A percentile compares a stretch with the other conserved stretches of the same genome.
These are phyloP conservation scores for Penicillium daleae DNA, from an alignment of 495 filamentous ascomycete genomes.

Conservation along the genomic window DNA sequence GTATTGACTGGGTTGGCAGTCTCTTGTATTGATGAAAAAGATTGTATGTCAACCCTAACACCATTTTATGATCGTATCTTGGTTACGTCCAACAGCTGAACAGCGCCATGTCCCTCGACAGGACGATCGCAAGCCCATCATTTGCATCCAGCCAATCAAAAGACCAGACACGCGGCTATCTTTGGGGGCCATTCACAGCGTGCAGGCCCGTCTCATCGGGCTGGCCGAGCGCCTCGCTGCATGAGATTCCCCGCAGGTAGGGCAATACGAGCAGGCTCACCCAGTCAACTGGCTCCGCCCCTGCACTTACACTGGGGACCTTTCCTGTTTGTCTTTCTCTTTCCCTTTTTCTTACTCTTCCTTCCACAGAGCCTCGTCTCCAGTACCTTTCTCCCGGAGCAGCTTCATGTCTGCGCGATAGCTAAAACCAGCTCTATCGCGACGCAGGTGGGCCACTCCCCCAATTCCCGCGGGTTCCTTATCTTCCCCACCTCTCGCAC, in stretches of 20 bases:
- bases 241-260: constrained; percentile 3
- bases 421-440: not conserved
- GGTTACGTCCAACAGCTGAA: constrained; percentile 16
- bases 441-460: not conserved
- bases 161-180: not conserved
- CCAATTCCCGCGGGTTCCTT: not conserved
- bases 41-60: too few species aligned
- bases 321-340: not conserved
- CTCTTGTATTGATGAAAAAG: not conserved
- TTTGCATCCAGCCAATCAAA: constrained; percentile 10
- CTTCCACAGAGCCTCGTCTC: not conserved
- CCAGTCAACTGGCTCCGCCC: not conserved
- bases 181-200: constrained; percentile 2
- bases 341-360: not conserved
- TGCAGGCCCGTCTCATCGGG: not conserved
- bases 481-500: constrained; percentile 14
- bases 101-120: not conserved
- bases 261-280: constrained; percentile 6
- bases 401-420: not conserved
- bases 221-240: constrained; percentile 4
- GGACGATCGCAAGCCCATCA: not conserved
- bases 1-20: not conserved
- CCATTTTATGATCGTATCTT: too few species aligned
- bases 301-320: not conserved
- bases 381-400: not conserved